A percentile compares a stretch with the other conserved stretches of the same genome.
Conservation (phyloP, 768 basidiomycete genomes). For the Kondoa subrosea region DNA sequence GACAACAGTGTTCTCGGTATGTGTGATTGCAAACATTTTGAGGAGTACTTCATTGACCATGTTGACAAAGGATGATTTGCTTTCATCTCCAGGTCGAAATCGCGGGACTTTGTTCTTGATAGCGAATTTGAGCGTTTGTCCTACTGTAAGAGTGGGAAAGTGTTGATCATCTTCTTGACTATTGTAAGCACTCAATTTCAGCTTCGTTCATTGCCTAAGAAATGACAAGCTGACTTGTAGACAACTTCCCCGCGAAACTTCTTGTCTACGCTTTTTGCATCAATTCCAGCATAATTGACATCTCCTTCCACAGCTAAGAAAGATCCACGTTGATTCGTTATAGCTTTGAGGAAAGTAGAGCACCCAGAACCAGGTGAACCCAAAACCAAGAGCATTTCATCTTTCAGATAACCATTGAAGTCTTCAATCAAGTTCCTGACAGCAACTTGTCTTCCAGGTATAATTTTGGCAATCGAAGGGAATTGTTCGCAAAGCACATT, state of each 20-base stretch:
- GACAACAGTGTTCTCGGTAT: slow-evolving; percentile 52
- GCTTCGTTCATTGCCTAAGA: neutral
- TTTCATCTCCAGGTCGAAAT: neutral
- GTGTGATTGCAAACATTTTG: slow-evolving; percentile 45
- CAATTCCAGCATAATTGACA: slow-evolving; percentile 33
- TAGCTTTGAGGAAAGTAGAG: slow-evolving; percentile 28
- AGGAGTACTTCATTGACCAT: slow-evolving; percentile 32
- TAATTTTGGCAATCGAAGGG: neutral
- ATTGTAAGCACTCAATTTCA: too few relatives aligned
- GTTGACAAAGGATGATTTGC: slow-evolving; percentile 21
- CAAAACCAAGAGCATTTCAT: slow-evolving; percentile 41
- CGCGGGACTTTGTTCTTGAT: slow-evolving; percentile 38
- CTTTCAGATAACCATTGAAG: slow-evolving; percentile 48
- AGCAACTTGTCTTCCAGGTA: neutral
- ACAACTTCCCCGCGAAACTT: slow-evolving; percentile 23
- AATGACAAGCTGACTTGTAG: slow-evolving; percentile 6
- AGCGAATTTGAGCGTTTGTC: slow-evolving; percentile 45
- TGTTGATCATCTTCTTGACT: slow-evolving; percentile 4
- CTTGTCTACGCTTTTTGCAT: slow-evolving; percentile 38
- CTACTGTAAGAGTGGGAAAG: neutral
- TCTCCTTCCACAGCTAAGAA: slow-evolving; percentile 38
- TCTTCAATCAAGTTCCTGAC: slow-evolving; percentile 37
- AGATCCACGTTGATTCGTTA: slow-evolving; percentile 36
- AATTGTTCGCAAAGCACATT: neutral
- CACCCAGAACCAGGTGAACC: slow-evolving; percentile 38